Evolutionary conservation across 2,329 filamentous ascomycete genomes (phyloP), one percentile per base, ranked within the genome.

Genomic region (Coniochaeta sp.): DNA sequence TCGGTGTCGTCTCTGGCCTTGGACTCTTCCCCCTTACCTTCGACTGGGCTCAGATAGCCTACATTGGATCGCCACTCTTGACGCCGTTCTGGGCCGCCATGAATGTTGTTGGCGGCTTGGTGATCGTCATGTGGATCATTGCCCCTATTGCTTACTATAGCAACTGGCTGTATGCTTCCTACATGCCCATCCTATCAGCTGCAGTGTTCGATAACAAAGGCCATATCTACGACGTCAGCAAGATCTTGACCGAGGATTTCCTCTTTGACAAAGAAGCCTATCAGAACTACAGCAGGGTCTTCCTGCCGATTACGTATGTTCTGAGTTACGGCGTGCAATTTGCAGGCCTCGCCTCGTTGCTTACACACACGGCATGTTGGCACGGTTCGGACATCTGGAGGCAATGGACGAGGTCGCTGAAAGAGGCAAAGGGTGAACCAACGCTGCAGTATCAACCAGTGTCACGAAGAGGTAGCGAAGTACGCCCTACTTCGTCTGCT

Each of bases 11-110:
- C n/a, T 93, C 91, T 1, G 91, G 91, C 2, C 81, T 96, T 16
- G 91, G 91, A 0, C 76, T 96, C 36, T 91, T 96, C 63, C 91
- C 91, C 0, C 71, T 96, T 67, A 96, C 91, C 0, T 96, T 96
- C 68, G 91, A 96, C 75, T 96, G 91, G 91, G 89, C 90, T 0
- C 91, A 96, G 70, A 88, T 96, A 63, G 91, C 91, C 0, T 88
- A 93, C 69, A 95, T 96, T 66, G 91, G 91, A 17, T 95, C 90
- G 4, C 91, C 89, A 0, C 77, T 96, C 7, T 80, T 95, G 17
- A 91, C 91, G 0, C 91, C 91, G 0, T 95, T 93, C 72, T 92
- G 91, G 90, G 89, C 90, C 44, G 88, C 90, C 9, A 85, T 93
- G 74, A 95, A 95, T 68, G 90, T 95, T 40, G 84, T 95, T 31